Conservation (phyloP, 805 yeast genomes). For the Lipomyces sp. region DNA sequence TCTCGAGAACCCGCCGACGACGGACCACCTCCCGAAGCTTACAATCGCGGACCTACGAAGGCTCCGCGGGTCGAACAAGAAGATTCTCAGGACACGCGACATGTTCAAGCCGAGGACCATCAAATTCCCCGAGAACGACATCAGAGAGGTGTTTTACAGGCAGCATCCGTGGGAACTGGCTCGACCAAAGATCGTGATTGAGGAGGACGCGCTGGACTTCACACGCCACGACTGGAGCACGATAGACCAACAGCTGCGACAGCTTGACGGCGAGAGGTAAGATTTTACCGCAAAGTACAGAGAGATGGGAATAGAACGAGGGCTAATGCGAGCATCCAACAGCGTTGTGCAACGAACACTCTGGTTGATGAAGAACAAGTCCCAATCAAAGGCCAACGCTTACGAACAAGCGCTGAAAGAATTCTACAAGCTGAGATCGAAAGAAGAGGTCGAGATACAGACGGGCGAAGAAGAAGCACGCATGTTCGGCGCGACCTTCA, state of each 20-base stretch:
- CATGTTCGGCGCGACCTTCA: conserved; percentile 79
- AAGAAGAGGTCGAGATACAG: conserved; percentile 69
- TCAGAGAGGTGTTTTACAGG: conserved; percentile 75
- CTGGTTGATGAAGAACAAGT: conserved; percentile 46
- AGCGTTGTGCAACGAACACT: conserved; percentile 72
- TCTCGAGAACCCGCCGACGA: conserved; percentile 75
- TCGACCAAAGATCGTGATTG: conserved; percentile 78
- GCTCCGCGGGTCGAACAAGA: conserved; percentile 30
- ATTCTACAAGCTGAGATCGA: conserved; percentile 80
- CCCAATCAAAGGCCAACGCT: conserved; percentile 43
- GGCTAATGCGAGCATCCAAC: neutral
- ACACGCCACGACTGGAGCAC: conserved; percentile 67
- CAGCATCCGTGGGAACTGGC: conserved; percentile 99
- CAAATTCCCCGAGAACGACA: conserved; percentile 67
- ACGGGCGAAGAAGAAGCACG: conserved; percentile 77
- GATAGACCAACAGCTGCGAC: conserved; percentile 67
- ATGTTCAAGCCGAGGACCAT: conserved; percentile 54
- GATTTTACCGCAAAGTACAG: neutral
- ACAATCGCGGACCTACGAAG: conserved; percentile 27
- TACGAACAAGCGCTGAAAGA: conserved; percentile 86
- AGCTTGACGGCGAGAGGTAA: conserved; percentile 75
- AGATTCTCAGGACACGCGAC: conserved; percentile 40
- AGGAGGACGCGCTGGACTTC: conserved; percentile 61
- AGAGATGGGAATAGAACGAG: neutral
- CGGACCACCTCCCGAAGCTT: conserved; percentile 37